phyloP scores from a whole-genome alignment of 2,329 filamentous ascomycete genomes.

The Amesomyces nigricolor region DNA sequence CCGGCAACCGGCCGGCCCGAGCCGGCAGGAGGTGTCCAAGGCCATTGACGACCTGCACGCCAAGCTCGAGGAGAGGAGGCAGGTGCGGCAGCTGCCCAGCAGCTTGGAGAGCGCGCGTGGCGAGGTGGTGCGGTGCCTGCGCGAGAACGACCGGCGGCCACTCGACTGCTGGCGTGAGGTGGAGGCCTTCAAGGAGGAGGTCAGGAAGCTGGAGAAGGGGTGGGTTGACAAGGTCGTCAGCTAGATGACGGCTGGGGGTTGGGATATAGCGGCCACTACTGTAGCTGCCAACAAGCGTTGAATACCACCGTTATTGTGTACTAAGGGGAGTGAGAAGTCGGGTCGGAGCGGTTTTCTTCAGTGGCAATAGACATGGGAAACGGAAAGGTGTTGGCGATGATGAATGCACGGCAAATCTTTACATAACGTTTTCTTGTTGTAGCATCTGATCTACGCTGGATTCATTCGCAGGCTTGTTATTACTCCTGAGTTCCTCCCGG shows the following conservation, averaged over 20 bases:
- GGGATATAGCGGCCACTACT: slow-evolving; percentile 1
- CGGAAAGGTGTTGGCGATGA: not conserved
- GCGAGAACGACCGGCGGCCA: slow-evolving; percentile 77
- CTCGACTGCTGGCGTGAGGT: slow-evolving; percentile 95
- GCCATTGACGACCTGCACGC: slow-evolving; percentile 54
- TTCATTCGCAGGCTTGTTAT: not conserved
- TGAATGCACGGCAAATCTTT: not conserved
- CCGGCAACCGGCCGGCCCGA: slow-evolving; percentile 26
- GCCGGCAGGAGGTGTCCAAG: slow-evolving; percentile 48
- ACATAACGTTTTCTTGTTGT: slow-evolving; percentile 14
- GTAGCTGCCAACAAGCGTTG: not conserved
- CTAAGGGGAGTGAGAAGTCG: not conserved
- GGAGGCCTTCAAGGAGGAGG: slow-evolving; percentile 82
- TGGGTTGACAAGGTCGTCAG: slow-evolving; percentile 80
- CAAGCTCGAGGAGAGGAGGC: slow-evolving; percentile 57
- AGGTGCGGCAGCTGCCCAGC: slow-evolving; percentile 64
- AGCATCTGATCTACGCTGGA: slow-evolving; percentile 1
- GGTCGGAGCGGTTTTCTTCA: not conserved
- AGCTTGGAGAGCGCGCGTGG: slow-evolving; percentile 68
- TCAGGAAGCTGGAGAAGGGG: slow-evolving; percentile 73
- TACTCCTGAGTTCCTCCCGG: slow-evolving; percentile 38
- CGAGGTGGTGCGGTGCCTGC: slow-evolving; percentile 73
- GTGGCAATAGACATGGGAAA: slow-evolving; percentile 7
- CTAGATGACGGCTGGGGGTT: slow-evolving; percentile 25
- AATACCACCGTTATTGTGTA: slow-evolving; percentile 15